A percentile compares a stretch with the other conserved stretches of the same genome.
These are phyloP conservation scores for Fibroporia radiculosa DNA, from an alignment of 768 basidiomycete genomes.

Conservation along the genomic window DNA sequence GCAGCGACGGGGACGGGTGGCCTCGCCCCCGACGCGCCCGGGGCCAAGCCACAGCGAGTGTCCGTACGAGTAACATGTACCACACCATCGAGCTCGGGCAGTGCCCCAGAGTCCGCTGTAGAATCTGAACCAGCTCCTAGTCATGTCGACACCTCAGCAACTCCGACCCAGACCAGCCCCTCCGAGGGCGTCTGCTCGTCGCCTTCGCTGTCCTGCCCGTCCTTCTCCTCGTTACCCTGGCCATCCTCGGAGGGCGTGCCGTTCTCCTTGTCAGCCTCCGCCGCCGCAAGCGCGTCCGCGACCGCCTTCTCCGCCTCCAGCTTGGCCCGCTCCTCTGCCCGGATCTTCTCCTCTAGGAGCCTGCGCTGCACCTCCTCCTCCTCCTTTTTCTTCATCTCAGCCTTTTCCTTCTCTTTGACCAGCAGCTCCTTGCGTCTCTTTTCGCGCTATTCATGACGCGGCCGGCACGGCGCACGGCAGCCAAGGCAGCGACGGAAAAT, in stretches of 20 bases:
- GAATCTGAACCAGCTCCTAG: too few relatives aligned
- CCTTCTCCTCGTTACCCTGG: conserved; percentile 38
- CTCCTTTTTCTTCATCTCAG: conserved; percentile 60
- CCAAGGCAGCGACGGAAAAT: conserved; percentile 6
- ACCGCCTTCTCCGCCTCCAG: neutral
- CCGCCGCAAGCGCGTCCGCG: conserved; percentile 2
- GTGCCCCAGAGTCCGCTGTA: too few relatives aligned
- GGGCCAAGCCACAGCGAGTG: neutral
- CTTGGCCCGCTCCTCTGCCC: conserved; percentile 1
- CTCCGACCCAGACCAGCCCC: conserved; percentile 9
- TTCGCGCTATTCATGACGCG: conserved; percentile 37
- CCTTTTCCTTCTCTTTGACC: conserved; percentile 49
- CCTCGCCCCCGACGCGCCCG: neutral
- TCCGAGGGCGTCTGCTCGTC: conserved; percentile 14
- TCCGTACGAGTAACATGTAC: too few relatives aligned
- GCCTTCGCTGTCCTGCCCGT: conserved; percentile 18
- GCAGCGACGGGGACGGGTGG: conserved; percentile 3
- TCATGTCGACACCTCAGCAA: conserved; percentile 12
- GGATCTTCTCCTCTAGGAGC: conserved; percentile 13
- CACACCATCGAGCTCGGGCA: too few relatives aligned
- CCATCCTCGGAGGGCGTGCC: conserved; percentile 26
- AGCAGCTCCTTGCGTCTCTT: conserved; percentile 35
- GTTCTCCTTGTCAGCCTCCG: conserved; percentile 19
- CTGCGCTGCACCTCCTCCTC: conserved; percentile 36
- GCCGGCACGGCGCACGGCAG: conserved; percentile 6